phyloP scores from a whole-genome alignment of 768 basidiomycete species.

The Tephrocybe sp. region DNA sequence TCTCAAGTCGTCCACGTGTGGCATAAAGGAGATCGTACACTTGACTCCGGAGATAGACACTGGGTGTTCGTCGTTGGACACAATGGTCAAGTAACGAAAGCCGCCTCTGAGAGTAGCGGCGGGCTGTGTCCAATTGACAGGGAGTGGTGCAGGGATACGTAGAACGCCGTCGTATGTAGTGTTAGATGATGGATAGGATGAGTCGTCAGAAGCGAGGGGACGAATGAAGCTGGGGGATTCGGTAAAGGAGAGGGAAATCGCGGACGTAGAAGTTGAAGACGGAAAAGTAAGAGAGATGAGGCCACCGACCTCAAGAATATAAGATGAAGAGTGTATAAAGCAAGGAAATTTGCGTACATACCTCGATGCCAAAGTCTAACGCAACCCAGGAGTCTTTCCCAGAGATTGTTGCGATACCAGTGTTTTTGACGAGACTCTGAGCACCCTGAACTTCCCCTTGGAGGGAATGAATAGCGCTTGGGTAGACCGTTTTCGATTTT shows the following conservation, averaged over 20 bases:
- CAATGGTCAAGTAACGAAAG: conserved; percentile 51
- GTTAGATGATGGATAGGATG: conserved; percentile 43
- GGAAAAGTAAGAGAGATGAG: conserved; percentile 46
- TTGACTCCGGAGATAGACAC: conserved; percentile 48
- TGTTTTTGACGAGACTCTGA: conserved; percentile 30
- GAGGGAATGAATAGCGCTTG: conserved; percentile 35
- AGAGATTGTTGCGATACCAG: conserved; percentile 36
- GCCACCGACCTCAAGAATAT: conserved; percentile 44
- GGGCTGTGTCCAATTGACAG: conserved; percentile 47
- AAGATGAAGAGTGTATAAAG: not conserved
- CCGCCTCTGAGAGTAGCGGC: conserved; percentile 44
- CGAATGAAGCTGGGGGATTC: conserved; percentile 57
- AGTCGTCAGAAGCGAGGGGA: conserved; percentile 52
- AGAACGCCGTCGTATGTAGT: conserved; percentile 44
- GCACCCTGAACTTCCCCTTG: conserved; percentile 34
- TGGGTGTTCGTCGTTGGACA: conserved; percentile 29
- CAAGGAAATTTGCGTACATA: conserved; percentile 11
- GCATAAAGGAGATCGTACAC: conserved; percentile 52
- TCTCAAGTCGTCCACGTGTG: conserved; percentile 45
- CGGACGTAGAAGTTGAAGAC: conserved; percentile 25
- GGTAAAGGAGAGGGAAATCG: conserved; percentile 53
- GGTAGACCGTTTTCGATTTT: conserved; percentile 42
- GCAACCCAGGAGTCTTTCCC: conserved; percentile 45
- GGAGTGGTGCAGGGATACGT: conserved; percentile 33
- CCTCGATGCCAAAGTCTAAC: conserved; percentile 56